Evolutionary conservation across 257 asterid genomes (phyloP).

Genomic region (Solanum dulcamara): DNA sequence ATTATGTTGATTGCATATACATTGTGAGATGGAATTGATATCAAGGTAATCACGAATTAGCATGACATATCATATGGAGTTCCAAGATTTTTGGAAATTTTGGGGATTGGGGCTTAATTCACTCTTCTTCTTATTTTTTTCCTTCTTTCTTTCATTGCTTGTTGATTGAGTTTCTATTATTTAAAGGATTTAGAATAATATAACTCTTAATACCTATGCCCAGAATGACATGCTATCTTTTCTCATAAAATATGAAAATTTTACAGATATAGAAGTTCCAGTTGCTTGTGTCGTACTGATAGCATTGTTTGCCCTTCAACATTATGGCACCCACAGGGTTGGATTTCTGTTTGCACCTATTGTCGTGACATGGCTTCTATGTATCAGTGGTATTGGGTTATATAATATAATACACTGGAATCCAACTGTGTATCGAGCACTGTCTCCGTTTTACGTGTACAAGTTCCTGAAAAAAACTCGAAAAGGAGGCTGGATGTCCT

Average conservation of each 20-base stretch:
- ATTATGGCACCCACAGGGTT: constrained; percentile 94
- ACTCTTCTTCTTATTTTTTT: neutral
- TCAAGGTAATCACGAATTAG: neutral
- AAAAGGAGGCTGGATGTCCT: constrained; percentile 82
- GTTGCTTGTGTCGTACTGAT: constrained; percentile 71
- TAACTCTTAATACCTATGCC: neutral
- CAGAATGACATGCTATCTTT: neutral
- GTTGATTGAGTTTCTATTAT: neutral
- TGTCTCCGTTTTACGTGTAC: constrained; percentile 83
- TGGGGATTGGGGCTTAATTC: neutral
- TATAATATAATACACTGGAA: constrained; percentile 81
- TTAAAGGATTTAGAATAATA: neutral
- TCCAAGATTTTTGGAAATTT: neutral
- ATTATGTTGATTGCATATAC: neutral
- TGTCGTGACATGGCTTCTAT: constrained; percentile 77
- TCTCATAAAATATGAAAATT: constrained; percentile 5
- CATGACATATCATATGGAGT: neutral
- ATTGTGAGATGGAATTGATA: neutral
- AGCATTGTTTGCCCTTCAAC: constrained; percentile 89
- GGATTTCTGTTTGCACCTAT: constrained; percentile 95
- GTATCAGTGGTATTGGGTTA: constrained; percentile 74
- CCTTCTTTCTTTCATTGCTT: neutral
- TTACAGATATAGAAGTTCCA: constrained; percentile 91
- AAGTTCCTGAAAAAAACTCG: constrained; percentile 74
- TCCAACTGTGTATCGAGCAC: constrained; percentile 70